Base-by-base conservation (phyloP, 805 yeast genomes). In the Candida silvatica region DNA sequence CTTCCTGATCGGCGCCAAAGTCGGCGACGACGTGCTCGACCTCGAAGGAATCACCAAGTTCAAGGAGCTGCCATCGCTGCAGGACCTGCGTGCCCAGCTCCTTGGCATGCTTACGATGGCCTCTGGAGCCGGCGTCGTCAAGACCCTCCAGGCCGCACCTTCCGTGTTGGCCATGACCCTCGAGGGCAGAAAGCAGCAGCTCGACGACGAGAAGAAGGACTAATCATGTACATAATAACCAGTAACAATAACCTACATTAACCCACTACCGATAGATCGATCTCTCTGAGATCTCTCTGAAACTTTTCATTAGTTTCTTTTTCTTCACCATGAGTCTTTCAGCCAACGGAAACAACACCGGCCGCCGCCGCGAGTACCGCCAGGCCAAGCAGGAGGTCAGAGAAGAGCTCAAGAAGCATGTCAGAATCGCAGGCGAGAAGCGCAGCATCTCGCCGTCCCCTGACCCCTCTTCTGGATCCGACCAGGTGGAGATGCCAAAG, bases 61-160 rank as follows among this genome's bases (percentile, higher is more conserved):
- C 65, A 82, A 85, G 62, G 74, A 71, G 25, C 69, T 92, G 51
- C 92, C 95, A 29, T 59, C 77, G 4, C 65, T 78, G 51, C 75
- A 71, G 29, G 77, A 78, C 45, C 63, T 90, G 46, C 92, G 84
- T 38, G 75, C 82, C 7, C 83, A 88, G 67, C 71, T 92, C 46
- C 80, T 81, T 9, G 95, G 95, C 8, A 66, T 85, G 37, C 72
- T 90, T 51, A 78, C 88, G n/a, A 61, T 81, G 37, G 66, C 84
- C 43, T 84, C 95, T 38, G 97, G 97, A 51, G 88, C 85, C 30
- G 94, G 94, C 8, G 69, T 90, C 53, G 94, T 82, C 9, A 74
- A 73, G 61, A 84, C 95, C 14, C 69, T 90, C 52, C 80, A 81
- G 59, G 55, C 80, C 15, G 65, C 84, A n/a, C 61, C 83, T 12